Percentiles rank a stretch among this genome's conserved stretches.
phyloP scores from a whole-genome alignment of 805 yeast genomes.

The Teunomyces stri region DNA sequence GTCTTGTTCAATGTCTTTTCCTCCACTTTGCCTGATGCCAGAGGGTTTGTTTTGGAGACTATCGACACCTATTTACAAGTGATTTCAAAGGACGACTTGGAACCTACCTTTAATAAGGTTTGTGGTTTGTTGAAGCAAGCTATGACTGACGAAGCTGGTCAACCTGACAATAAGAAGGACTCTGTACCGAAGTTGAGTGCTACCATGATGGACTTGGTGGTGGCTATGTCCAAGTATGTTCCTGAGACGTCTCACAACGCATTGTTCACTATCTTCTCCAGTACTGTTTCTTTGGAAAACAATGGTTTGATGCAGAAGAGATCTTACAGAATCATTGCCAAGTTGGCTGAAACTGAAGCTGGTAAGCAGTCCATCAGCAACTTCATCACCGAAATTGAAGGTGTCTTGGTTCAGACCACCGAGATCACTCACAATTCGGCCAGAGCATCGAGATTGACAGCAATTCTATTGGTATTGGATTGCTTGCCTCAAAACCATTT shows the following conservation, averaged over 20 bases:
- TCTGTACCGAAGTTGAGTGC: conserved; percentile 57
- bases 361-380: conserved; percentile 56
- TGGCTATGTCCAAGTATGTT: conserved; percentile 81
- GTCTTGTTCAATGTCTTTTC: conserved; percentile 90
- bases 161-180: conserved; percentile 26
- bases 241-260: conserved; percentile 71
- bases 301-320: conserved; percentile 82
- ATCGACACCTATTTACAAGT: conserved; percentile 78
- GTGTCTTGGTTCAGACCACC: conserved; percentile 55
- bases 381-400: conserved; percentile 58
- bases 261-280: conserved; percentile 71
- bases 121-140: conserved; percentile 75
- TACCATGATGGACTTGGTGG: conserved; percentile 89
- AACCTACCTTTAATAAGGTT: conserved; percentile 78
- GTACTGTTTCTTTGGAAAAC: conserved; percentile 51
- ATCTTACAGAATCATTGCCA: conserved; percentile 75
- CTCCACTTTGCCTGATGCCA: conserved; percentile 80
- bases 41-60: conserved; percentile 83
- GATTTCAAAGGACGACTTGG: conserved; percentile 63
- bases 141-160: conserved; percentile 54
- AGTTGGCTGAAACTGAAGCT: conserved; percentile 63
- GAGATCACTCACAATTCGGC: conserved; percentile 67
- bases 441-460: conserved; percentile 72
- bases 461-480: conserved; percentile 59
- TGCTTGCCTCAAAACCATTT: conserved; percentile 63